phyloP scores from a whole-genome alignment of 140 eudicot species.

The Ambrosia hybrid region DNA sequence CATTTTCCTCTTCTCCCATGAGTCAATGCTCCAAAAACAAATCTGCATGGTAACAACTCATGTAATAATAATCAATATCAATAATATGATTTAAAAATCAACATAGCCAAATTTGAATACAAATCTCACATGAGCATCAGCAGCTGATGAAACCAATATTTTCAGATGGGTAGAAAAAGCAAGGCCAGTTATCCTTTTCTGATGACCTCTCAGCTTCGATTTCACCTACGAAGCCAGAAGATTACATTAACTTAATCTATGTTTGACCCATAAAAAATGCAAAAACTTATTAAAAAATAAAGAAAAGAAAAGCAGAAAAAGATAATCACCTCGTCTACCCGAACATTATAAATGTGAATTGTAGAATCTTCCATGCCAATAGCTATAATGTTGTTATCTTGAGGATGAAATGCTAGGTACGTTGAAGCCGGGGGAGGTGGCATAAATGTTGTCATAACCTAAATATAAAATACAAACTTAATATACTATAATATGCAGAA shows the following conservation, averaged over 20 bases:
- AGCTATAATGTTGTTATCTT: conserved; percentile 82
- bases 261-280: background rate
- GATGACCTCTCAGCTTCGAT: conserved; percentile 84
- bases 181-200: conserved; percentile 75
- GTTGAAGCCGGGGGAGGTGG: conserved; percentile 90
- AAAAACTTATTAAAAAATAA: background rate
- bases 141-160: conserved; percentile 84
- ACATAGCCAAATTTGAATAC: background rate
- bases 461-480: conserved; percentile 5
- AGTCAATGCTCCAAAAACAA: conserved; percentile 88
- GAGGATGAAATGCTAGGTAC: conserved; percentile 86
- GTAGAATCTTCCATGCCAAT: conserved; percentile 96
- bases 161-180: conserved; percentile 73
- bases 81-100: background rate
- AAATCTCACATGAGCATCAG: conserved; percentile 84
- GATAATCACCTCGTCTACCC: conserved; percentile 75
- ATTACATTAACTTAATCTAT: conserved; percentile 13
- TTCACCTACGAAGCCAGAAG: conserved; percentile 51
- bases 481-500: background rate
- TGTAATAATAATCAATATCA: background rate
- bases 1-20: conserved; percentile 87
- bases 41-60: conserved; percentile 41
- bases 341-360: conserved; percentile 76
- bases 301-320: background rate
- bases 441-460: conserved; percentile 98